phyloP scores from a whole-genome alignment of 108 stramenopile species.

The Pseudonitzschia multiseries region DNA sequence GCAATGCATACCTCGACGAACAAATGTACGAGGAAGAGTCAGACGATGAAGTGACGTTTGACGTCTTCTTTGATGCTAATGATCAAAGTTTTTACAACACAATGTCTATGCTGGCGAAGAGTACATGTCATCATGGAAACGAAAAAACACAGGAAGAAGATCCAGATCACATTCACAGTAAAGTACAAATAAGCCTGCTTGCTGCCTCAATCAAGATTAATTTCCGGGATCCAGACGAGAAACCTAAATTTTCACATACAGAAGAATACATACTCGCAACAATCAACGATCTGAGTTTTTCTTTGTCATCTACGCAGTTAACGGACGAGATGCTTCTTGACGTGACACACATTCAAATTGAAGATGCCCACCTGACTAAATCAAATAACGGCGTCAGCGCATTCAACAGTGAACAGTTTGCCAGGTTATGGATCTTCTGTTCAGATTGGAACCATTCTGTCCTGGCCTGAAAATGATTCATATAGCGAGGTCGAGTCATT shows the following conservation, averaged over 20 bases:
- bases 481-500: conserved; percentile 25
- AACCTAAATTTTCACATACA: neutral
- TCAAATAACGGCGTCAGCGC: neutral
- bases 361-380: conserved; percentile 46
- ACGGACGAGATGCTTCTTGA: conserved; percentile 39
- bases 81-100: conserved; percentile 70
- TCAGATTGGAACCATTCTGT: conserved; percentile 39
- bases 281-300: conserved; percentile 50
- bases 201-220: conserved; percentile 53
- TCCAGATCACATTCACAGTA: conserved; percentile 45
- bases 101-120: conserved; percentile 40
- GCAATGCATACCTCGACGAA: conserved; percentile 48
- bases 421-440: conserved; percentile 13
- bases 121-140: conserved; percentile 6
- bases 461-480: conserved; percentile 32
- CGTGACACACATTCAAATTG: conserved; percentile 67
- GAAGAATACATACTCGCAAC: conserved; percentile 61
- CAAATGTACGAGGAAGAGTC: conserved; percentile 15
- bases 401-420: neutral
- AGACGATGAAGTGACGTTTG: conserved; percentile 55
- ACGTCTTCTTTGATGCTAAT: conserved; percentile 85
- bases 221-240: conserved; percentile 17
- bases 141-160: conserved; percentile 7
- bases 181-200: conserved; percentile 49
- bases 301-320: conserved; percentile 26